Evolutionary conservation across 2,329 filamentous ascomycete genomes (phyloP), one percentile per base, ranked within the genome.

Genomic region (Xylariaceae sp.): DNA sequence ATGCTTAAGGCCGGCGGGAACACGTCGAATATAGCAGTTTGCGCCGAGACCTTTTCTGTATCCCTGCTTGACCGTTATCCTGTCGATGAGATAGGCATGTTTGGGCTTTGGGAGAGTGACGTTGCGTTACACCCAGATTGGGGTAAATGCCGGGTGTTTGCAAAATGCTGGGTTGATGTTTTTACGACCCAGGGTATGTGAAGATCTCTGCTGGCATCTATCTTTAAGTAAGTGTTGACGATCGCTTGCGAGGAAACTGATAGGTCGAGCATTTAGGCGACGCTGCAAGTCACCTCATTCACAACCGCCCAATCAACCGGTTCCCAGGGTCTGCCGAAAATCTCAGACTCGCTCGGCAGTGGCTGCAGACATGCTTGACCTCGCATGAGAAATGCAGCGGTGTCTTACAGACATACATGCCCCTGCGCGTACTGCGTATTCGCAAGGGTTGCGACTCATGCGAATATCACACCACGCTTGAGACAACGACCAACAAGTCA

Each of bases 51-150:
- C 8, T 53, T 45, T 49, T 49, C 40, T 18, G 44, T 40, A 41
- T 53, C 40, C 5, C 10, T 49, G 9, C 22, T 34, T 3, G 51
- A 45, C 41, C 46, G 51, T 34, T 53, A 40, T 13, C 51, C 51
- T 29, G 26, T 53, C 15, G 51, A 53, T 26, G 51, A 53, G 32
- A 46, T 49, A 9, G 2, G 10, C 9, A 49, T 49, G 13, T 53
- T 53, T 19, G 51, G 51, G 22, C 51, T 53, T 32, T 53, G 51
- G 51, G 46, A 53, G 21, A 16, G 16, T 34, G 18, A 49, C n/a
- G 26, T 34, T 10, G 36, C 32, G 2, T 16, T 44, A 8, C 22
- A 39, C 34, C 39, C 30, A 12, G 32, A 45, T 16, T 44, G 44
- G 44, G 43, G 50, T 2, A 52, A 21, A 47, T 52, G 50, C 9